phyloP scores from a whole-genome alignment of 441 rosid species.

The Erodium texanum region DNA sequence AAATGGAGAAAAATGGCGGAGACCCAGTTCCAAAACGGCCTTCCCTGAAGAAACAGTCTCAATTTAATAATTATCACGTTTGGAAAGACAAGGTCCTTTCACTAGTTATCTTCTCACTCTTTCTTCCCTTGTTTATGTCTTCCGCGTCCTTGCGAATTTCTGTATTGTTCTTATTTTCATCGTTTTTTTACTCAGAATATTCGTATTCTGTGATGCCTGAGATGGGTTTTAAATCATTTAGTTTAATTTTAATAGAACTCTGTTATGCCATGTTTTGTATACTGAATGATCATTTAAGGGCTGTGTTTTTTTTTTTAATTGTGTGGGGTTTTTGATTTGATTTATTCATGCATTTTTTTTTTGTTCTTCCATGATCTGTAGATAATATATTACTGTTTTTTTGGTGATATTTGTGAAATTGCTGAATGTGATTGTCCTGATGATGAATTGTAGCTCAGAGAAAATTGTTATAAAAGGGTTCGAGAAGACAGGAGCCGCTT shows the following conservation, averaged over 20 bases:
- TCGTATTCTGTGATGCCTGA: neutral
- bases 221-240: neutral
- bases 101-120: neutral
- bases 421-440: neutral
- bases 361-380: too few species aligned
- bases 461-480: slow-evolving; percentile 61
- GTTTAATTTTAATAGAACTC: neutral
- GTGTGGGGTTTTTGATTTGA: too few species aligned
- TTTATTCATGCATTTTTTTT: too few species aligned
- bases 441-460: slow-evolving; percentile 46
- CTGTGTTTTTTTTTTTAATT: too few species aligned
- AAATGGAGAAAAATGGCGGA: slow-evolving; percentile 15
- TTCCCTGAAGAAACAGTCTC: slow-evolving; percentile 36
- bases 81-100: slow-evolving; percentile 61
- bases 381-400: too few species aligned
- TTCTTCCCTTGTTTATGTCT: neutral
- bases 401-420: too few species aligned
- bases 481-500: slow-evolving; percentile 59
- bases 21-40: slow-evolving; percentile 24
- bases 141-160: neutral
- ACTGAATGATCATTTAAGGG: neutral
- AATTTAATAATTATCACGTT: slow-evolving; percentile 33
- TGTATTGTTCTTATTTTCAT: neutral
- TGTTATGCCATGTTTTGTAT: neutral
- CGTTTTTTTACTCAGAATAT: neutral